Conservation (phyloP, 495 filamentous ascomycete species). For the Hapsidospora chrysogenum region DNA sequence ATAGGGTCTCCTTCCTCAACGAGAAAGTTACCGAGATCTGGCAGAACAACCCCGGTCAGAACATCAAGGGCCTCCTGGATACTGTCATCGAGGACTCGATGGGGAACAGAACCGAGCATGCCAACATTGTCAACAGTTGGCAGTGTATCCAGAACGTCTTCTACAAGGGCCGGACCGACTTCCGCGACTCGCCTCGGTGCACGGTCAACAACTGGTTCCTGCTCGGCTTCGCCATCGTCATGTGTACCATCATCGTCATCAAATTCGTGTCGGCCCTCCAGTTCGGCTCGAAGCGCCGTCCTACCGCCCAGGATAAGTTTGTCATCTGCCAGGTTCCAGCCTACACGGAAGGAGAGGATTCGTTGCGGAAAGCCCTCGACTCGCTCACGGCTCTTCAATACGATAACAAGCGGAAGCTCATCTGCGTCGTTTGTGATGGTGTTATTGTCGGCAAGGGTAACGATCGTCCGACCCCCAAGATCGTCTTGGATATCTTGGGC, state of each 20-base stretch:
- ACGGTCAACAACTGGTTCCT: slow-evolving; percentile 88
- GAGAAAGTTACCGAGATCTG: slow-evolving; percentile 43
- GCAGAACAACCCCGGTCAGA: slow-evolving; percentile 55
- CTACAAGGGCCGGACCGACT: slow-evolving; percentile 70
- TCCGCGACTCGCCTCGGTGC: slow-evolving; percentile 58
- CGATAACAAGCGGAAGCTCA: slow-evolving; percentile 92
- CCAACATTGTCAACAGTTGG: slow-evolving; percentile 36
- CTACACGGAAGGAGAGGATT: slow-evolving; percentile 95
- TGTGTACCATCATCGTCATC: slow-evolving; percentile 61
- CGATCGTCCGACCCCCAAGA: slow-evolving; percentile 91
- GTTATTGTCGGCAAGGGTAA: slow-evolving; percentile 96
- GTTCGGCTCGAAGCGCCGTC: slow-evolving; percentile 80
- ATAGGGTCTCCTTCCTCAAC: slow-evolving; percentile 53
- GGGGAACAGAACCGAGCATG: slow-evolving; percentile 16
- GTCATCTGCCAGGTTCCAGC: slow-evolving; percentile 97
- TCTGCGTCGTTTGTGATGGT: slow-evolving; percentile 86
- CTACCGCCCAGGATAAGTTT: slow-evolving; percentile 88
- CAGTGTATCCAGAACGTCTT: slow-evolving; percentile 75
- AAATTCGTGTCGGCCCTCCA: slow-evolving; percentile 94
- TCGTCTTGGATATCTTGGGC: slow-evolving; percentile 90
- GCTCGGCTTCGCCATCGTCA: slow-evolving; percentile 64
- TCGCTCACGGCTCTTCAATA: slow-evolving; percentile 89
- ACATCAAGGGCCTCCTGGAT: slow-evolving; percentile 54
- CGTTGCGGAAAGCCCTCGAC: slow-evolving; percentile 78
- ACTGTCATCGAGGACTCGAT: slow-evolving; percentile 17